A percentile compares a stretch with the other conserved stretches of the same genome.
Evolutionary conservation across 2,329 filamentous ascomycete genomes (phyloP).

Genomic region (Phialemoniopsis sp.): DNA sequence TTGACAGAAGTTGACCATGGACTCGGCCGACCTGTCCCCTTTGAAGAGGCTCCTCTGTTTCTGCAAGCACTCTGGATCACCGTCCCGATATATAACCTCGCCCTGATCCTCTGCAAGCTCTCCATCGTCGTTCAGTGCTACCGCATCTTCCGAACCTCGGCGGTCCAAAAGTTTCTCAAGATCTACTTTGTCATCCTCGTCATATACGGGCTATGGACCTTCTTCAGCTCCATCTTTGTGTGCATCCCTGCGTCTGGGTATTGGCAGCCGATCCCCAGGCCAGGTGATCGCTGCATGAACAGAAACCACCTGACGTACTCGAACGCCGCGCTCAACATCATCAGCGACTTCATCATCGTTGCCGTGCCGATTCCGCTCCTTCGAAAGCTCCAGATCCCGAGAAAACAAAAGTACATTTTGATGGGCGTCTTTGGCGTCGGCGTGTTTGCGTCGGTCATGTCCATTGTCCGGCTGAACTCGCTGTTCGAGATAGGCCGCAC

Average conservation of each 20-base stretch:
- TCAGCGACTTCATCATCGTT: constrained; percentile 20
- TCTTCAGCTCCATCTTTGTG: constrained; percentile 17
- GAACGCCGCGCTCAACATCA: constrained; percentile 22
- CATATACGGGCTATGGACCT: constrained; percentile 18
- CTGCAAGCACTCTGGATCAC: constrained; percentile 17
- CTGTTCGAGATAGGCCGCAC: constrained; percentile 10
- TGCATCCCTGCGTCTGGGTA: constrained; percentile 17
- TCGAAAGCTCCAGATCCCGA: constrained; percentile 26
- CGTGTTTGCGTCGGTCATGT: constrained; percentile 17
- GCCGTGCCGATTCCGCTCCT: constrained; percentile 20
- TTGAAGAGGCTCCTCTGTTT: constrained; percentile 5
- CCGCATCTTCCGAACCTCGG: constrained; percentile 16
- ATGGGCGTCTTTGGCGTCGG: constrained; percentile 29
- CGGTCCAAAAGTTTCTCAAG: constrained; percentile 14
- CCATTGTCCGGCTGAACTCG: constrained; percentile 13
- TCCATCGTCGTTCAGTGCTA: constrained; percentile 20
- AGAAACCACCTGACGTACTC: constrained; percentile 14
- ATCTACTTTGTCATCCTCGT: constrained; percentile 12
- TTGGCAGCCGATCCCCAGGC: constrained; percentile 8
- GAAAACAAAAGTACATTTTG: constrained; percentile 36
- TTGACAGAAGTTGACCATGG: constrained; percentile 14
- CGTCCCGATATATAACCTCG: constrained; percentile 16
- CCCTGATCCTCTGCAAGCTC: constrained; percentile 17
- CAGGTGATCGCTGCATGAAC: constrained; percentile 14
- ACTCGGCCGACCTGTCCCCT: constrained; percentile 8